Conservation (phyloP, 2,329 filamentous ascomycete genomes). For the Berkeleyomyces basicola region DNA sequence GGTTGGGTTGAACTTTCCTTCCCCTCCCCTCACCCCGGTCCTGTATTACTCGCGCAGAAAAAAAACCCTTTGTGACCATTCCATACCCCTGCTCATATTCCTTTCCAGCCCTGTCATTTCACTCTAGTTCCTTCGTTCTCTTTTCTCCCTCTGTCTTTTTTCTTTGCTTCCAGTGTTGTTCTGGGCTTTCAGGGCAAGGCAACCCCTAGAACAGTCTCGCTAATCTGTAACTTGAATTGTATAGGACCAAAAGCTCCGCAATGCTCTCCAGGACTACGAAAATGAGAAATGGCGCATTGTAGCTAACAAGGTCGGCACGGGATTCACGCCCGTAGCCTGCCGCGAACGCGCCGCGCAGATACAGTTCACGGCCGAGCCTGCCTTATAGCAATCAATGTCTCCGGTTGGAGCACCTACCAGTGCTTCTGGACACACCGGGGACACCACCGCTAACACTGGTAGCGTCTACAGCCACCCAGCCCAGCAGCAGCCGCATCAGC, state of each 20-base stretch:
- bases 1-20: neutral
- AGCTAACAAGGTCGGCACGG: constrained; percentile 75
- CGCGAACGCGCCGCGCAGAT: constrained; percentile 62
- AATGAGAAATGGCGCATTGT: constrained; percentile 89
- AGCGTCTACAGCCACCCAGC: constrained; percentile 1
- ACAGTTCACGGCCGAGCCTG: constrained; percentile 23
- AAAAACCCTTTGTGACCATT: neutral
- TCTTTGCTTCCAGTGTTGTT: neutral
- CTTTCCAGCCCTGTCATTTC: neutral
- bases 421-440: constrained; percentile 26
- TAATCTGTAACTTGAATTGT: neutral
- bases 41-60: neutral
- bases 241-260: constrained; percentile 61
- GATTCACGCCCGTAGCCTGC: constrained; percentile 76
- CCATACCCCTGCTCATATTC: neutral
- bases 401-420: constrained; percentile 31
- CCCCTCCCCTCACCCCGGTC: neutral
- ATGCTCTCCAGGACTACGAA: constrained; percentile 68
- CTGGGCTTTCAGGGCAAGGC: neutral
- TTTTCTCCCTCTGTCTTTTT: neutral
- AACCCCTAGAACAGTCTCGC: neutral
- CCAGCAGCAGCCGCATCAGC: neutral
- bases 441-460: constrained; percentile 8
- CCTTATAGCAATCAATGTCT: constrained; percentile 39
- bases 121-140: neutral